Evolutionary conservation across 2,329 filamentous ascomycete genomes (phyloP).

Genomic region (Lecanosticta acicola): DNA sequence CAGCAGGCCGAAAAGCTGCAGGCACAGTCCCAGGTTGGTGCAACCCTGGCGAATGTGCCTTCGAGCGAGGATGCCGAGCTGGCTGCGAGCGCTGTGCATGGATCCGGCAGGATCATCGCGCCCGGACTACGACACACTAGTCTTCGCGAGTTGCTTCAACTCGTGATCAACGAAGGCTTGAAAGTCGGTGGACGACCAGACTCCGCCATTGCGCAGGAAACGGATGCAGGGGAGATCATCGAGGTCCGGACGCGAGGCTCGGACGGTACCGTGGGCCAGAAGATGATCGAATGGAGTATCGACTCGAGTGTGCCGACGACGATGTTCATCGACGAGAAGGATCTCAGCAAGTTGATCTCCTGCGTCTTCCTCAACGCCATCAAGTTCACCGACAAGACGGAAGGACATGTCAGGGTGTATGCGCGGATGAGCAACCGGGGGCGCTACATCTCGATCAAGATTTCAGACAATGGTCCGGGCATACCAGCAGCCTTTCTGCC

Average conservation of each 20-base stretch:
- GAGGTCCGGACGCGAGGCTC: constrained; percentile 43
- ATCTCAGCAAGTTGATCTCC: constrained; percentile 58
- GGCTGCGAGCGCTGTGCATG: constrained; percentile 2
- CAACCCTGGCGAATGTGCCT: constrained; percentile 10
- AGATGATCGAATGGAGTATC: constrained; percentile 48
- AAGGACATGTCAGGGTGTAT: constrained; percentile 54
- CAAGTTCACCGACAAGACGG: constrained; percentile 58
- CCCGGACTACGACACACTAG: constrained; percentile 45
- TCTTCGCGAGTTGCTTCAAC: constrained; percentile 46
- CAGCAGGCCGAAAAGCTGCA: constrained; percentile 27
- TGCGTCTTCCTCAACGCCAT: constrained; percentile 62
- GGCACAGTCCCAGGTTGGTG: constrained; percentile 10
- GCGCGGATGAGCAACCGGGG: constrained; percentile 45
- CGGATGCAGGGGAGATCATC: constrained; percentile 45
- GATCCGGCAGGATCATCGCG: constrained; percentile 33
- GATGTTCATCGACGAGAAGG: constrained; percentile 57
- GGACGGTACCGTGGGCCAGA: constrained; percentile 41
- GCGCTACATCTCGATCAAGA: constrained; percentile 55
- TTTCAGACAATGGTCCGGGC: constrained; percentile 62
- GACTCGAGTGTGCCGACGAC: constrained; percentile 48
- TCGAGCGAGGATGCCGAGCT: constrained; percentile 12
- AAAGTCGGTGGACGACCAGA: constrained; percentile 50
- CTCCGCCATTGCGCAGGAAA: constrained; percentile 45
- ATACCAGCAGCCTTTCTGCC: constrained; percentile 62
- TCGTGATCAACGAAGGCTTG: constrained; percentile 49